A percentile compares a stretch with the other conserved stretches of the same genome.
phyloP scores from a whole-genome alignment of 148 eudicot species.

The Limonium bicolor region DNA sequence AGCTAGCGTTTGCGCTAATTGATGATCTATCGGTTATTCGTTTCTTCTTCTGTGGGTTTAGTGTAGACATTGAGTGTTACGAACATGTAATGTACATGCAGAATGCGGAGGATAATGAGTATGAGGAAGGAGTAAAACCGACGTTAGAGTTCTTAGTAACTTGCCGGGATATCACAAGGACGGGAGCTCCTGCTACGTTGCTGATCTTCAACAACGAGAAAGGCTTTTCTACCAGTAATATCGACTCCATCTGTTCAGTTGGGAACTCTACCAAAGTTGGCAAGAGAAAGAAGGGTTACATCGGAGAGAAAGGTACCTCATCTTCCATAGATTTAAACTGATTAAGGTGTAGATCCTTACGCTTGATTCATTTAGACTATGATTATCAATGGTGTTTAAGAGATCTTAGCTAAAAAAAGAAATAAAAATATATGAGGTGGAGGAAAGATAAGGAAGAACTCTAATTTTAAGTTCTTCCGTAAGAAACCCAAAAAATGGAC shows the following conservation, averaged over 20 bases:
- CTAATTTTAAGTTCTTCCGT: too few relatives aligned
- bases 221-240: constrained; percentile 41
- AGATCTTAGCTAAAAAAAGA: too few relatives aligned
- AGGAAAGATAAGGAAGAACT: too few relatives aligned
- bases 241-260: constrained; percentile 51
- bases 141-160: constrained; percentile 3
- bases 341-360: too few relatives aligned
- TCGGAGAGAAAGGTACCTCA: constrained; percentile 75
- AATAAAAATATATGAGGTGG: too few relatives aligned
- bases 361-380: too few relatives aligned
- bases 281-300: constrained; percentile 43
- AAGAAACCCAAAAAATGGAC: too few relatives aligned
- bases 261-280: constrained; percentile 72
- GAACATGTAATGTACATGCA: not conserved
- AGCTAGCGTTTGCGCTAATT: too few relatives aligned
- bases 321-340: too few relatives aligned
- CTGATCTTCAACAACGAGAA: constrained; percentile 52
- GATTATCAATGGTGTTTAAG: too few relatives aligned
- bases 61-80: too few relatives aligned
- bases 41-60: not conserved
- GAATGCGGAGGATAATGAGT: constrained; percentile 13
- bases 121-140: constrained; percentile 6
- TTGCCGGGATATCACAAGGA: not conserved
- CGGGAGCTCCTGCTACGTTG: constrained; percentile 36
- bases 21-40: too few relatives aligned